Base-by-base conservation (phyloP, 176 grass and related monocot genomes). In the Thalia dealbata region DNA sequence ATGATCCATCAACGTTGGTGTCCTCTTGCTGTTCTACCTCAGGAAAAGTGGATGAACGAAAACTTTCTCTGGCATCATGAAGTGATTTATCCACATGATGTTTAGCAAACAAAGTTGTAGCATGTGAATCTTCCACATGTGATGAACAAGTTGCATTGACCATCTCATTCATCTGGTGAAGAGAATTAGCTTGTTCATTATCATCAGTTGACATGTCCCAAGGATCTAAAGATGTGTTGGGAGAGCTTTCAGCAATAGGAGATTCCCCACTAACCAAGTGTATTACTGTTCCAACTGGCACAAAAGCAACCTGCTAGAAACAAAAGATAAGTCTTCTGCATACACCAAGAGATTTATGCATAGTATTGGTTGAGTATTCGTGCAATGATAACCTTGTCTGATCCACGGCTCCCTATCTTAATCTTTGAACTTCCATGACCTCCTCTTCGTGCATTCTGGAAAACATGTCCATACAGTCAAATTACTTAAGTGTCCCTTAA, bases 231-330 rank as follows among this genome's bases (percentile, higher is more conserved):
- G 75, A 81, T 81, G 73, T 78, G 22, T 30, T 81, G 0, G 81
- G 75, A 78, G 77, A 85, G 74, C 73, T 81, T 82, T 81, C 71
- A 8, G 76, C 64, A 45, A 83, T 30, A 75, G 81, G 86, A 74
- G 12, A 45, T 41, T 91, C 88, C 51, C 92, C 92, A 67, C 58
- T 76, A 30, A 96, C 86, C 19, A 96, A 81, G 75, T 96, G 92
- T 82, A 96, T 89, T 68, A 96, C 92, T n/a, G 92, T 91, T 64
- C 92, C 88, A 59, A 91, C 81, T 70, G 88, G 92, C 61, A 96
- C 88, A 58, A 87, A 83, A 2, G 77, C 83, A 38, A 96, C 77
- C 91, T 96, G 85, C 66, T 3, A 55, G 43, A 79, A 26, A 81
- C 1, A 75, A 29, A 14, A 61, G 67, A 44, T 68, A 19, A 69